Evolutionary conservation across 2,329 filamentous ascomycete genomes (phyloP).

Genomic region (Clarireedia sp.): DNA sequence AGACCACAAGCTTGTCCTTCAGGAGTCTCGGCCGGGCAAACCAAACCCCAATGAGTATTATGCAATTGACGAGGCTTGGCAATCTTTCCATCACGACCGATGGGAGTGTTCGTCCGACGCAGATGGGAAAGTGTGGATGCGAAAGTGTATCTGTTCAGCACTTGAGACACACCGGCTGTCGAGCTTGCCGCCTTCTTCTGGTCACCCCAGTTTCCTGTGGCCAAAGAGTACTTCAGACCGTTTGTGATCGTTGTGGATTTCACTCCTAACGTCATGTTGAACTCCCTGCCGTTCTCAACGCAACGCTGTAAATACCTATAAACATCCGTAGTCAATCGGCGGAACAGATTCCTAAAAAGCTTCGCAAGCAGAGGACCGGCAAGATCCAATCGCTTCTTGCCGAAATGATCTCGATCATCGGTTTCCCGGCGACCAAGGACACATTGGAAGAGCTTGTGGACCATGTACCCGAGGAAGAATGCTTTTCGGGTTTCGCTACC

Average conservation of each 20-base stretch:
- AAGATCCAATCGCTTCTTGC: slow-evolving; percentile 95
- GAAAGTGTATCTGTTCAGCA: slow-evolving; percentile 96
- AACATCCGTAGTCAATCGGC: slow-evolving; percentile 84
- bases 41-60: slow-evolving; percentile 97
- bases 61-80: slow-evolving; percentile 96
- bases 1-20: slow-evolving; percentile 97
- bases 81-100: slow-evolving; percentile 95
- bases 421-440: slow-evolving; percentile 87
- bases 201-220: slow-evolving; percentile 98
- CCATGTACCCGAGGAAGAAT: slow-evolving; percentile 98
- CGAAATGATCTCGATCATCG: slow-evolving; percentile 97
- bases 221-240: slow-evolving; percentile 91
- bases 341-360: slow-evolving; percentile 85
- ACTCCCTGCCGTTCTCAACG: slow-evolving; percentile 80
- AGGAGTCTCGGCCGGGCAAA: slow-evolving; percentile 94
- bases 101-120: slow-evolving; percentile 93
- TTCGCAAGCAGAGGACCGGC: slow-evolving; percentile 93
- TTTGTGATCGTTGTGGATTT: slow-evolving; percentile 88
- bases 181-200: slow-evolving; percentile 96
- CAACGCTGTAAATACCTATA: slow-evolving; percentile 86
- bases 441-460: slow-evolving; percentile 89
- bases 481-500: slow-evolving; percentile 94
- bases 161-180: slow-evolving; percentile 95
- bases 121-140: slow-evolving; percentile 94
- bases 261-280: slow-evolving; percentile 83